Base-by-base conservation (phyloP, 1,284 basidiomycete genomes). In the Coniophora puteana region DNA sequence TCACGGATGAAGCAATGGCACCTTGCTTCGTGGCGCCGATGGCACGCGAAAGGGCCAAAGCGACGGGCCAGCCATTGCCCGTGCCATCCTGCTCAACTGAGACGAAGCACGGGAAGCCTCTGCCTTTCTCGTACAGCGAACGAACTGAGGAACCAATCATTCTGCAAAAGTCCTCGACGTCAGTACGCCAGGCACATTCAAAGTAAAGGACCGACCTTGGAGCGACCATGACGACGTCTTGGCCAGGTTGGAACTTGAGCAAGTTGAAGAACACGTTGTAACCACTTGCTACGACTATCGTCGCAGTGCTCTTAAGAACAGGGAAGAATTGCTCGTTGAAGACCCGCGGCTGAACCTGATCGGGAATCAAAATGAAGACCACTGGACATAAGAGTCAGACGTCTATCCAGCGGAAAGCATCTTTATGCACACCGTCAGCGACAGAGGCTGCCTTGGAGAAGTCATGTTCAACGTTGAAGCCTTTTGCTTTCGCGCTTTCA, bases 91-190 rank as follows among this genome's bases (percentile, higher is more conserved):
- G 76, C 51, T 82, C 78, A 20, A 76, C 77, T 6, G 79, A 81
- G 20, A 80, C 71, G 44, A 81, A 81, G 48, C 79, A 82, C 31
- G 78, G 79, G 57, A 79, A 82, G 8, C 80, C 79, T 47, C 71
- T 71, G 23, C 72, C 73, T 53, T 78, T 80, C 54, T 72, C 66
- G 47, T 75, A 81, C 22, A 82, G 58, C 28, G 76, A 77, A 5
- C 79, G 71, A 23, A 82, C 79, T 13, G 78, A 80, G 22, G 76
- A 79, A 7, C 79, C 77, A 43, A 80, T 80, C 78, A 80, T 80
- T 34, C 78, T 79, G 46, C 22, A 14, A 23, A 17, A 18, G 22
- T 44, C 24, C 46, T 41, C 40, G 8, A 28, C 26, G 24, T 41
- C 35, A 52, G 38, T 20, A 22, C 20, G 22, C 16, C 13, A 25